Evolutionary conservation across 495 filamentous ascomycete genomes (phyloP).

Genomic region (Aspergillus olivimuriae): DNA sequence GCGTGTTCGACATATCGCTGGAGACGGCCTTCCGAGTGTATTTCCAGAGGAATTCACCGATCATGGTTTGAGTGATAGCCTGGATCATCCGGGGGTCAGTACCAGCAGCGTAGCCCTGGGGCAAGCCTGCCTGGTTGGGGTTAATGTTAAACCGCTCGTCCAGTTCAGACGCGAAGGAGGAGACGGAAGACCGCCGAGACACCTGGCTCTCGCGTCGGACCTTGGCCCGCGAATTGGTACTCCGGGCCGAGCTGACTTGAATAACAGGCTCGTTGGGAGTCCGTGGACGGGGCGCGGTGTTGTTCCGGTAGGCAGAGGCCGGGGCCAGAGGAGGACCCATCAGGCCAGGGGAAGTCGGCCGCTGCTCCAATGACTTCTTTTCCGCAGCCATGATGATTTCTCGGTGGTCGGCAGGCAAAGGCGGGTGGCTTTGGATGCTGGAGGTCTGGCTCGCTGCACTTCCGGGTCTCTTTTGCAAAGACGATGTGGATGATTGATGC

Average conservation of each 20-base stretch:
- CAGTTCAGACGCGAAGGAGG: conserved; percentile 90
- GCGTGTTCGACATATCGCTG: conserved; percentile 74
- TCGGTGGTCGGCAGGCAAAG: conserved; percentile 74
- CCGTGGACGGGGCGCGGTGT: conserved; percentile 50
- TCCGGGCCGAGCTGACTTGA: conserved; percentile 50
- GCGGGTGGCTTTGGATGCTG: conserved; percentile 50
- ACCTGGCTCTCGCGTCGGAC: conserved; percentile 47
- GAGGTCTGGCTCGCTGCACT: conserved; percentile 60
- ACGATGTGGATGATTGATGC: conserved; percentile 28
- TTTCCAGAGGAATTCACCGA: conserved; percentile 98
- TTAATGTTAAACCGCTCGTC: conserved; percentile 83
- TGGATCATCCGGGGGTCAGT: conserved; percentile 98
- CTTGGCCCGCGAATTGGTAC: conserved; percentile 38
- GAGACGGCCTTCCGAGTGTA: conserved; percentile 91
- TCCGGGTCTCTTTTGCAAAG: conserved; percentile 50
- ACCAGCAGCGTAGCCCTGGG: conserved; percentile 46
- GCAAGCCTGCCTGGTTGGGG: conserved; percentile 47
- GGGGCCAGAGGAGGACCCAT: conserved; percentile 88
- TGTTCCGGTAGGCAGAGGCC: conserved; percentile 65
- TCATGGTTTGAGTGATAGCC: conserved; percentile 99
- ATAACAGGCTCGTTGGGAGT: conserved; percentile 55
- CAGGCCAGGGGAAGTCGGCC: conserved; percentile 34
- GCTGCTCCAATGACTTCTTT: conserved; percentile 45
- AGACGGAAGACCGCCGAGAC: conserved; percentile 76
- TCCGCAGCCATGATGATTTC: conserved; percentile 77